A percentile compares a stretch with the other conserved stretches of the same genome.
phyloP scores from a whole-genome alignment of 805 yeast genomes.

The Hanseniaspora hatyaiensis region DNA sequence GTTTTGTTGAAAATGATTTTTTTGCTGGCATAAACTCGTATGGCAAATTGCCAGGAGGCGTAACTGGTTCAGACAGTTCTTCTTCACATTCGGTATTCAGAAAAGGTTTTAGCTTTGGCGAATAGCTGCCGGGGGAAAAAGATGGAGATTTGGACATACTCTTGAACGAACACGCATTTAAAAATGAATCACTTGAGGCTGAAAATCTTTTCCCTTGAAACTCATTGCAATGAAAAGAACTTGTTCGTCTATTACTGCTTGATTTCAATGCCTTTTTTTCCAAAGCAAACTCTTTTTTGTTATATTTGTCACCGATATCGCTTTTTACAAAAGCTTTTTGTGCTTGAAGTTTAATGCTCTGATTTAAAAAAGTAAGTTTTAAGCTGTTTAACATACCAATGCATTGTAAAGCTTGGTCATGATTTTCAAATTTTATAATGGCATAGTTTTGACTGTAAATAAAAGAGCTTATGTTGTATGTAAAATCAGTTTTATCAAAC shows the following conservation, averaged over 20 bases:
- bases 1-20: no score
- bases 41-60: not conserved
- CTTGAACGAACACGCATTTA: no score
- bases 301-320: not conserved
- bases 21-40: no score
- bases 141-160: not conserved
- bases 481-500: not conserved
- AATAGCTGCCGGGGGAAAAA: not conserved
- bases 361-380: not conserved
- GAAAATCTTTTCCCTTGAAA: not conserved
- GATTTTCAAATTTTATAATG: not conserved
- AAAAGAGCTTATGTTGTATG: not conserved
- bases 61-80: not conserved
- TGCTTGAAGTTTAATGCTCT: not conserved
- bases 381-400: not conserved
- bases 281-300: not conserved
- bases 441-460: not conserved
- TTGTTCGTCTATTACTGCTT: not conserved
- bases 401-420: conserved; percentile 3
- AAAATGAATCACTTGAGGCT: not conserved
- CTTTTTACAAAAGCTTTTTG: conserved; percentile 2
- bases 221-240: not conserved
- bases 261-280: no score
- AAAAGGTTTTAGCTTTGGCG: not conserved
- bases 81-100: not conserved